Conservation (phyloP, 2,329 filamentous ascomycete species). For the Ophiostoma sp. region DNA sequence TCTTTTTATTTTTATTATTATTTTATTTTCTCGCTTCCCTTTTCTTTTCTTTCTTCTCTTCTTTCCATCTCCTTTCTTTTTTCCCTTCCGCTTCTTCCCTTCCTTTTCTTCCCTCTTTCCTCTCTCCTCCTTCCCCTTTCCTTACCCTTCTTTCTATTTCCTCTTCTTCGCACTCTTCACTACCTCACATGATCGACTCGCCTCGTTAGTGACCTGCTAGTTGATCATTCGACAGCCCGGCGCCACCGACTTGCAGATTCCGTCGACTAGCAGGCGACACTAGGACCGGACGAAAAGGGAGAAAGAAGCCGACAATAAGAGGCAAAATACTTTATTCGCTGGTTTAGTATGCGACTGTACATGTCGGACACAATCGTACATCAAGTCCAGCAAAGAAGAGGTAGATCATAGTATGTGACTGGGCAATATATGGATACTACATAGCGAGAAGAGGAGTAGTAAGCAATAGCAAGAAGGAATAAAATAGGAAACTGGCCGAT, state of each 20-base stretch:
- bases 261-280: neutral
- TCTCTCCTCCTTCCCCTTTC: neutral
- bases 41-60: neutral
- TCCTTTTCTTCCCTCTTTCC: neutral
- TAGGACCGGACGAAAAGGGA: neutral
- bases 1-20: neutral
- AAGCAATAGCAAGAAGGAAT: neutral
- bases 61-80: too few species aligned
- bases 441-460: neutral
- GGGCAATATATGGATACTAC: neutral
- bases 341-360: neutral
- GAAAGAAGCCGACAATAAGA: constrained; percentile 5
- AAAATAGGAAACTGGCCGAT: constrained; percentile 5
- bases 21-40: neutral
- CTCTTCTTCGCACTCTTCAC: neutral
- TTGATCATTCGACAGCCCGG: neutral
- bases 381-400: neutral
- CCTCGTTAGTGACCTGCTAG: neutral
- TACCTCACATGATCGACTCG: neutral
- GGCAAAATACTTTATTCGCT: neutral
- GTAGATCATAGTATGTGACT: neutral
- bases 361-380: neutral
- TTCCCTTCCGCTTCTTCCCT: neutral
- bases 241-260: constrained; percentile 1
- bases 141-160: neutral